Evolutionary conservation across 345 rosid genomes (phyloP).

Genomic region (Trapa incisa): DNA sequence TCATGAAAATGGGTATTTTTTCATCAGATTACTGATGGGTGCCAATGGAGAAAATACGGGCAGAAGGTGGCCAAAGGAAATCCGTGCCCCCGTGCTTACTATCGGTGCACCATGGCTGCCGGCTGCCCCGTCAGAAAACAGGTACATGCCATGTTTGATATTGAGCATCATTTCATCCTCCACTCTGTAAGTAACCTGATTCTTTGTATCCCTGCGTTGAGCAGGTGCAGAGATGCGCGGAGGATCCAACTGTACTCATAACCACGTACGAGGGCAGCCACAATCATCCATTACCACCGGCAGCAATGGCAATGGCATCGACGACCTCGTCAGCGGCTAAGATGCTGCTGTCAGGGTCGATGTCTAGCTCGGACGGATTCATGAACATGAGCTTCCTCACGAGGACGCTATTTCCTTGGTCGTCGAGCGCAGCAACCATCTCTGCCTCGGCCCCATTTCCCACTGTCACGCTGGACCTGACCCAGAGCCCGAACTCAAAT

Average conservation of each 20-base stretch:
- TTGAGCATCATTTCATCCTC: too few relatives aligned
- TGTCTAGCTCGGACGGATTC: slow-evolving; percentile 64
- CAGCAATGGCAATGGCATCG: slow-evolving; percentile 85
- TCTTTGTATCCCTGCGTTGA: background rate
- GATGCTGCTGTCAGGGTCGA: slow-evolving; percentile 74
- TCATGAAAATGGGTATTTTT: background rate
- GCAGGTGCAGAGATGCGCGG: slow-evolving; percentile 94
- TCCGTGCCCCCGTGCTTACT: slow-evolving; percentile 71
- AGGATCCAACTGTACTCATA: slow-evolving; percentile 59
- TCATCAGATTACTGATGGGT: slow-evolving; percentile 51
- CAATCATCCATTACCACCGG: slow-evolving; percentile 91
- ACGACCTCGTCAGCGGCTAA: slow-evolving; percentile 83
- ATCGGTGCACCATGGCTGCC: slow-evolving; percentile 70
- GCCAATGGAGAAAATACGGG: slow-evolving; percentile 74
- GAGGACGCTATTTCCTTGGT: slow-evolving; percentile 65
- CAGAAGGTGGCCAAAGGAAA: slow-evolving; percentile 78
- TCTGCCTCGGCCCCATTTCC: slow-evolving; percentile 98
- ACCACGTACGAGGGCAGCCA: slow-evolving; percentile 94
- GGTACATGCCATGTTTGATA: slow-evolving; percentile 12
- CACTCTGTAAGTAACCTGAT: too few relatives aligned
- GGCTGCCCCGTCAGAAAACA: slow-evolving; percentile 78
- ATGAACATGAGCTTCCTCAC: slow-evolving; percentile 65
- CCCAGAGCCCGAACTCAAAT: slow-evolving; percentile 27
- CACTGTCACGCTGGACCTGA: slow-evolving; percentile 82
- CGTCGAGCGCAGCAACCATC: slow-evolving; percentile 89